Base-by-base conservation (phyloP, 1,284 basidiomycete species). In the Earliella scabrosa region DNA sequence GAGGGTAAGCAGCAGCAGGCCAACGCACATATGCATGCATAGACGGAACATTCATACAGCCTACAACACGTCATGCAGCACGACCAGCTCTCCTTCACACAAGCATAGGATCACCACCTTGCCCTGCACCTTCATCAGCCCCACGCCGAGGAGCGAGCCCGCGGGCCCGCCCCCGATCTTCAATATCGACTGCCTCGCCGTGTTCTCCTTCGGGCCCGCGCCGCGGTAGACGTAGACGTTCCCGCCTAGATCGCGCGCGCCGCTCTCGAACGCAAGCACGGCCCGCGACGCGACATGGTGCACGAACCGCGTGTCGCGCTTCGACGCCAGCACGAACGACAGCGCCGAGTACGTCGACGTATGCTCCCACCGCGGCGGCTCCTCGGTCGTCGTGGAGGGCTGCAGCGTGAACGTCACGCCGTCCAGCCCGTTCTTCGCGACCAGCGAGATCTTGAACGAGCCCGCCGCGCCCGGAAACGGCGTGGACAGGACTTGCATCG, bases 271-370 rank as follows among this genome's bases (percentile, higher is more conserved):
- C 0, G 91, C 93, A 45, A 95, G 75, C 1, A 92, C 86, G 8
- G 80, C 77, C 32, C 74, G 67, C 1, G 73, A 66, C 1, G 78
- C 71, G 29, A 86, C 72, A 66, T 97, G 93, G 64, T 88, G 82
- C 2, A 89, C 89, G 73, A 95, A 93, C 13, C 92, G 83, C 1
- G 90, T 86, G 71, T 97, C 94, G 24, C 86, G 86, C 72, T 99
- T 99, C 4, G 94, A 96, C 1, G 95, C 94, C 27, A 99, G 80
- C 18, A 98, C 97, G 68, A 98, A 99, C 1, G 93, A 83, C 4
- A 99, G 82, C 0, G 95, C 97, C 4, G 93, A 88, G 69, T 88
- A 93, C 0, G 95, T 97, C 10, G 84, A 80, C 1, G 73, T 72
- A 70, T 98, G 96, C 38, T 63, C 75, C 96, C 96, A 98, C 24